phyloP scores from a whole-genome alignment of 1,284 basidiomycete species.

The Chalciporus sp. region DNA sequence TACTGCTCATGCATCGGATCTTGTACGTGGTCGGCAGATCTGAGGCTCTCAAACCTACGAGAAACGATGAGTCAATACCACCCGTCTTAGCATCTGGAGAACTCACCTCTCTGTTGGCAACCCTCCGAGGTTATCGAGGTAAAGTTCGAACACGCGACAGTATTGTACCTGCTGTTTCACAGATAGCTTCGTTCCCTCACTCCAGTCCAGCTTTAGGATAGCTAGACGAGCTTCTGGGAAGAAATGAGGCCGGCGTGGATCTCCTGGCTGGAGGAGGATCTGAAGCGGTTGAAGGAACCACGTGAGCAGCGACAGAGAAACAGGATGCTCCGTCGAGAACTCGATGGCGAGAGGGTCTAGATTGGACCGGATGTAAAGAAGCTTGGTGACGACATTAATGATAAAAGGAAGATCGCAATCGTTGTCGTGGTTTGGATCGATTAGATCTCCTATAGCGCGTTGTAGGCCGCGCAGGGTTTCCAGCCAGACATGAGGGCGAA shows the following conservation, averaged over 20 bases:
- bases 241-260: neutral
- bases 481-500: slow-evolving; percentile 1
- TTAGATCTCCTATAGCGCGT: neutral
- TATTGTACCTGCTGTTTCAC: neutral
- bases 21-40: neutral
- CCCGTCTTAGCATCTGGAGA: neutral
- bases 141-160: slow-evolving; percentile 43
- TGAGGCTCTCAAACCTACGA: neutral
- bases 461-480: neutral
- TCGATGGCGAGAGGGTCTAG: neutral
- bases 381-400: slow-evolving; percentile 5
- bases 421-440: neutral
- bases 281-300: slow-evolving; percentile 11
- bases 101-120: neutral
- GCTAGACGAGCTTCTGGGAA: slow-evolving; percentile 4
- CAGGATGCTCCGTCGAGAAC: neutral
- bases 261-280: neutral
- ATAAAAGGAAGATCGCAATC: slow-evolving; percentile 8
- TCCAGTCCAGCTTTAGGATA: slow-evolving; percentile 1
- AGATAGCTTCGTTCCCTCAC: neutral
- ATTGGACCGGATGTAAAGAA: slow-evolving; percentile 1
- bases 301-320: slow-evolving; percentile 5
- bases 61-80: neutral
- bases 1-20: neutral
- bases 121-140: slow-evolving; percentile 32